Base-by-base conservation (phyloP, 2,329 filamentous ascomycete species). In the Dactylellina haptotyla region DNA sequence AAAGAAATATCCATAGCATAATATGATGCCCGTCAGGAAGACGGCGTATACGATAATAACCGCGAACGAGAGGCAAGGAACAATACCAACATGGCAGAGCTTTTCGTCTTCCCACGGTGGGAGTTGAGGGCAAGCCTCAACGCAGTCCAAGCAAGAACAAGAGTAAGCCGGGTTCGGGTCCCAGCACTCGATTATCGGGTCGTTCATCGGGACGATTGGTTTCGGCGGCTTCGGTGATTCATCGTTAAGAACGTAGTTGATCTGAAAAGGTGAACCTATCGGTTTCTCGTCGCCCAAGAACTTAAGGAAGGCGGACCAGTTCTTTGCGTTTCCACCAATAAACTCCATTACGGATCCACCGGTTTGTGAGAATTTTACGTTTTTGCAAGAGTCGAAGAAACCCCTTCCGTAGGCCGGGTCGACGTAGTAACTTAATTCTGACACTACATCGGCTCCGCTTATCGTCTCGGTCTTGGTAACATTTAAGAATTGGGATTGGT, bases 381-480 rank as follows among this genome's bases (percentile, higher is more conserved):
- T 93, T 82, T 98, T 98, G 84, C 95, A 99, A 82, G 95, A 99
- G 81, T 97, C 87, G 80, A 93, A 99, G 83, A 99, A 96, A 0
- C 91, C 93, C 6, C 87, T 85, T 45, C 92, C 93, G 80, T 96
- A 98, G 59, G 90, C 85, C 65, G 93, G 85, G 1, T 92, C 92
- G 77, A 97, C 88, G 4, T 98, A 83, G 79, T 97, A 94, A 79
- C 97, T 93, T 20, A 99, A 83, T 82, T 97, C 92, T 0, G 90
- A 92, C 12, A 97, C 93, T n/a, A 92, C 81, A 66, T 83, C 82
- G 76, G 89, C 88, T 10, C 82, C 82, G 25, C 78, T 82, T 79
- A 75, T 83, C 81, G 81, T 85, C 75, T 87, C 86, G 0, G 89
- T 90, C 59, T 88, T 82, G 9, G 95, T 98, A 45, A 99, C 88